Evolutionary conservation across 2,329 filamentous ascomycete species (phyloP).

Genomic region (Epichloe sibirici): DNA sequence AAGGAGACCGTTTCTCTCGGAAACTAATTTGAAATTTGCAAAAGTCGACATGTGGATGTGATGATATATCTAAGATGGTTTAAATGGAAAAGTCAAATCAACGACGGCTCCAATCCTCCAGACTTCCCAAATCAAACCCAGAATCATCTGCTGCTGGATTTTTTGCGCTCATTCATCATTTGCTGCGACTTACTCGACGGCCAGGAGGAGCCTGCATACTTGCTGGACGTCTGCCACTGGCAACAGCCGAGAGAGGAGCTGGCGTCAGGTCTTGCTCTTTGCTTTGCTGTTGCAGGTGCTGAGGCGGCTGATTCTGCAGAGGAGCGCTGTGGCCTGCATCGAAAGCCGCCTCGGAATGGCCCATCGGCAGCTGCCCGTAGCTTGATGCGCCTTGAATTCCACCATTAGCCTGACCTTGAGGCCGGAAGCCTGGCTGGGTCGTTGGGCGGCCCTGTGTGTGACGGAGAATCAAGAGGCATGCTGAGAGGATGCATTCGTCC

Average conservation of each 20-base stretch:
- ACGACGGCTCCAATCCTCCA: conserved; percentile 3
- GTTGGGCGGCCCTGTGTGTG: neutral
- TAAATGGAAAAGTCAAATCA: neutral
- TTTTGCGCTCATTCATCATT: conserved; percentile 13
- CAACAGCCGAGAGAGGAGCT: conserved; percentile 3
- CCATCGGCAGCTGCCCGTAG: neutral
- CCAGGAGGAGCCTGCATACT: neutral
- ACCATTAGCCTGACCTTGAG: neutral
- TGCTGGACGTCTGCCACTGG: neutral
- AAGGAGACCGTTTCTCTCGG: too few relatives aligned
- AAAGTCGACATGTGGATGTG: neutral
- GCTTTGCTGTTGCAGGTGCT: neutral
- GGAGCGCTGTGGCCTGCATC: neutral
- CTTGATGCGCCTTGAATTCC: neutral
- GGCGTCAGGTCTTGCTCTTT: conserved; percentile 2
- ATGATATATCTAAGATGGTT: neutral
- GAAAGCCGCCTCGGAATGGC: neutral
- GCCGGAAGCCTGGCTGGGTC: neutral
- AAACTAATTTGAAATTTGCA: neutral
- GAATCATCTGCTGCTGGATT: conserved; percentile 17
- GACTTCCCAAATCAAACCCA: conserved; percentile 16
- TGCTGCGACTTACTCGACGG: neutral
- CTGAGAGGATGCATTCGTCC: neutral
- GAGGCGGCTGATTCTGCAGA: neutral
- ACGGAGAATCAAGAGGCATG: neutral